Base-by-base conservation (phyloP, 768 basidiomycete genomes). In the Lyophyllum atratum region DNA sequence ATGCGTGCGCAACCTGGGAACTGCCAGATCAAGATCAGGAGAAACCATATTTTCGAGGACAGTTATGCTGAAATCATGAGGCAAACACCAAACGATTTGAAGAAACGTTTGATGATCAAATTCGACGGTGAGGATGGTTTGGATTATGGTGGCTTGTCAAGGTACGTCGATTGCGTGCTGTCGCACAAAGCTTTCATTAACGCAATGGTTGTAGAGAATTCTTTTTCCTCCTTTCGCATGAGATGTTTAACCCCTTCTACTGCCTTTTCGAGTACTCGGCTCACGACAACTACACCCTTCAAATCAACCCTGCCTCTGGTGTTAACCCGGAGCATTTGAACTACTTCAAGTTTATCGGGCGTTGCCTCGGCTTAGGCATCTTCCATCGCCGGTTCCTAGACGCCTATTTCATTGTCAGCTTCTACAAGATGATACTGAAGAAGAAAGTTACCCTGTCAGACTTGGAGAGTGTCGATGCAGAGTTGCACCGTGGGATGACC, bases 241-340 rank as follows among this genome's bases (percentile, higher is more conserved):
- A 98, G 75, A 98, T 99, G 97, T 98, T 99, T 82, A 97, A 98
- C 74, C 97, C 97, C 22, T 98, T 99, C 83, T 98, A 99, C 76
- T 98, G 97, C 72, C 80, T 99, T 11, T 99, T 99, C 76, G 97
- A 99, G 76, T 99, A 99, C 74, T 98, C 97, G 1, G 97, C 97
- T 19, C 96, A 98, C 77, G 97, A 98, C 81, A 98, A 99, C 75
- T 99, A 99, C 71, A 98, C 97, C 10, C 88, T 99, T 26, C 97
- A 99, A 74, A 98, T 99, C 74, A 98, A 98, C 75, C 96, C 96
- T 12, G 95, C 94, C 10, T 97, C 95, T 31, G 93, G 93, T 42
- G 93, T 99, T 64, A 99, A 99, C 72, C 97, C 97, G 0, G 97
- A 99, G 74, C 97, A 99, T 75, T 75, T 99, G 70, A 98, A 98